These are phyloP conservation scores for Berberis vulgaris DNA, from an alignment of 164 flowering plant species.

Conservation along the genomic window DNA sequence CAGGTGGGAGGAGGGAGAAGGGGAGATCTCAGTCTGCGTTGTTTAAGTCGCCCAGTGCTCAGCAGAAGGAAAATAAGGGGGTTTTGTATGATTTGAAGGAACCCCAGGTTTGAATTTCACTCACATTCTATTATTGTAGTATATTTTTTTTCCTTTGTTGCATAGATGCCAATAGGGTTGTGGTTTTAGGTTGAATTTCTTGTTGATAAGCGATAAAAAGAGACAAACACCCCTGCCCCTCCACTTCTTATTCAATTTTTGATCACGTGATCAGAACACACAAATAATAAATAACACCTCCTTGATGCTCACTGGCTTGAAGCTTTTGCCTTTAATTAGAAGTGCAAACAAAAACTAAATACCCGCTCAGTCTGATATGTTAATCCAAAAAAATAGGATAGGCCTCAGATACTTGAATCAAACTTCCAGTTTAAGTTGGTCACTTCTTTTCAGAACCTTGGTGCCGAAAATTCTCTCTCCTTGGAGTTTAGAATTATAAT, in stretches of 20 bases:
- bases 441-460: too few species aligned
- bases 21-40: conserved; percentile 31
- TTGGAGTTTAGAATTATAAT: too few species aligned
- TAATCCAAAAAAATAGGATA: too few species aligned
- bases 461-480: too few species aligned
- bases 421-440: too few species aligned
- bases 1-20: conserved; percentile 19
- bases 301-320: too few species aligned
- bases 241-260: not conserved
- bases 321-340: too few species aligned
- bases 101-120: conserved; percentile 34
- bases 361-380: too few species aligned
- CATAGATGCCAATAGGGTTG: not conserved
- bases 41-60: conserved; percentile 41
- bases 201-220: not conserved
- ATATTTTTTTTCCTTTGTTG: not conserved
- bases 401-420: too few species aligned
- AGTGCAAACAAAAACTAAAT: too few species aligned
- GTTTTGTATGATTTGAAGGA: conserved; percentile 41
- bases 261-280: too few species aligned
- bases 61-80: conserved; percentile 49
- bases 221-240: not conserved
- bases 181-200: not conserved
- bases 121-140: not conserved
- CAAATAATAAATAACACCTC: too few species aligned